phyloP scores from a whole-genome alignment of 2,329 filamentous ascomycete species.

The Dryadomyces quercivorus region DNA sequence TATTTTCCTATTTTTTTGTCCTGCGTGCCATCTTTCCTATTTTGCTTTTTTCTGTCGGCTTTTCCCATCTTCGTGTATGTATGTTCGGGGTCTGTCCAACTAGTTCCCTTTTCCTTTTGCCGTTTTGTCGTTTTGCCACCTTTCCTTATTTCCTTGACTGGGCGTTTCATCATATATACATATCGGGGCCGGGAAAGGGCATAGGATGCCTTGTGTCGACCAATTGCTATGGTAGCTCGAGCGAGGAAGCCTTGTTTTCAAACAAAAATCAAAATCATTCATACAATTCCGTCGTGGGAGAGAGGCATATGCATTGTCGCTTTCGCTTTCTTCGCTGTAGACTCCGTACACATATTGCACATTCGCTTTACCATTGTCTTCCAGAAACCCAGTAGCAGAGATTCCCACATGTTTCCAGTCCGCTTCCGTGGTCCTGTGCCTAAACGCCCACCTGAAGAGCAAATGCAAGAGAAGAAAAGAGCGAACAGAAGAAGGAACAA shows the following conservation, averaged over 20 bases:
- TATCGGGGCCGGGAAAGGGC: neutral
- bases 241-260: neutral
- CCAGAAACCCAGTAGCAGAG: too few species aligned
- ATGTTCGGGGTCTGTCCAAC: neutral
- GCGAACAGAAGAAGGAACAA: too few species aligned
- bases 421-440: too few species aligned
- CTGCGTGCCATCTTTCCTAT: conserved; percentile 4
- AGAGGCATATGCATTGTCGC: too few species aligned
- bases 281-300: too few species aligned
- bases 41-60: conserved; percentile 5
- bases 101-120: too few species aligned
- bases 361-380: too few species aligned
- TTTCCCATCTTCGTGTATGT: neutral
- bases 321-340: too few species aligned
- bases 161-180: neutral
- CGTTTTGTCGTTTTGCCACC: neutral
- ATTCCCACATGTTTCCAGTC: too few species aligned
- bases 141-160: neutral
- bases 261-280: neutral
- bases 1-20: conserved; percentile 1
- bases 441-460: too few species aligned
- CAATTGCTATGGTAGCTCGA: neutral
- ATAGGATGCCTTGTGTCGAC: neutral
- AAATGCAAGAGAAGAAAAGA: too few species aligned
- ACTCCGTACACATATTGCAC: too few species aligned